Percentiles rank a stretch among this genome's conserved stretches.
These are phyloP conservation scores for Castanospermum australe DNA, from an alignment of 306 rosid genomes.

Conservation along the genomic window DNA sequence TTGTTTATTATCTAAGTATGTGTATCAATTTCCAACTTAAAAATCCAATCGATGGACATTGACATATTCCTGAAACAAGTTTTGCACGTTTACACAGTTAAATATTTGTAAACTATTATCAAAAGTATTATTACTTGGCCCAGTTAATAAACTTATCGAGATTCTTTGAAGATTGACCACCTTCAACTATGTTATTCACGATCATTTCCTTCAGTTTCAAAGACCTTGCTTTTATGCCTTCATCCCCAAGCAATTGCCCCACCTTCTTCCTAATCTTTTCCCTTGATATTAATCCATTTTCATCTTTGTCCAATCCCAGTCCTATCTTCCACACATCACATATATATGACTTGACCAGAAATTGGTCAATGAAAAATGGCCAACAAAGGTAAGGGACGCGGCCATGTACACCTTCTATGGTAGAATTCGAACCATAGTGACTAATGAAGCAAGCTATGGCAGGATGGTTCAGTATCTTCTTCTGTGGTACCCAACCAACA, in stretches of 20 bases:
- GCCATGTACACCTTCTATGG: conserved; percentile 16
- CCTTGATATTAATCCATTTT: too few species aligned
- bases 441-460: conserved; percentile 35
- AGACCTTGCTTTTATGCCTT: too few species aligned
- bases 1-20: too few species aligned
- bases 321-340: conserved; percentile 28
- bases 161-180: conserved; percentile 19
- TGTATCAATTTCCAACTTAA: too few species aligned
- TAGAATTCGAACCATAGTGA: conserved; percentile 38
- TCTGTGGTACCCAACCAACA: conserved; percentile 28
- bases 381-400: conserved; percentile 35
- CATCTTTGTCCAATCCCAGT: neutral
- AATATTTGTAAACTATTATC: neutral
- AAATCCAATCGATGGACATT: too few species aligned
- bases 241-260: too few species aligned
- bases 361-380: conserved; percentile 26
- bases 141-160: conserved; percentile 14
- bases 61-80: too few species aligned
- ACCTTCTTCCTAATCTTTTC: too few species aligned
- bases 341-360: conserved; percentile 9
- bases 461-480: conserved; percentile 19
- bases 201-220: too few species aligned
- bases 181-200: too few species aligned
- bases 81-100: too few species aligned
- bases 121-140: neutral